Conservation (phyloP, 2,329 filamentous ascomycete genomes). For the Zasmidium citrigriseum region DNA sequence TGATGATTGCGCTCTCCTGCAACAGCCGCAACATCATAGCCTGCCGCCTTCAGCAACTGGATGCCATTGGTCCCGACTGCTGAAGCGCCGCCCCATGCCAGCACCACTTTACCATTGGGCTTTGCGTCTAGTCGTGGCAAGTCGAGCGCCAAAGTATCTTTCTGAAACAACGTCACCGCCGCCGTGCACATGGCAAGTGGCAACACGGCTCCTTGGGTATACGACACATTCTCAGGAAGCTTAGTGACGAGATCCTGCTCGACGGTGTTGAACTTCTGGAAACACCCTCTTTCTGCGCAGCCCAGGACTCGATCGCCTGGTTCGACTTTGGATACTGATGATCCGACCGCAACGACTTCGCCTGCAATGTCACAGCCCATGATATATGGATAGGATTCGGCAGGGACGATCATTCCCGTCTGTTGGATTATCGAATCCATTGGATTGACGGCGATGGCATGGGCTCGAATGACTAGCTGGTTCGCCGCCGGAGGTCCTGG, state of each 20-base stretch:
- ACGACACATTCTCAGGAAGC: conserved; percentile 23
- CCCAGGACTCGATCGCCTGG: conserved; percentile 13
- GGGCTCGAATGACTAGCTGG: not conserved
- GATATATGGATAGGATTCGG: conserved; percentile 29
- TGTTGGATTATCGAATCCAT: not conserved
- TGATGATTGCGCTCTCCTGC: conserved; percentile 48
- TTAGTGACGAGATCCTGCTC: conserved; percentile 12
- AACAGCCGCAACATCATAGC: conserved; percentile 50
- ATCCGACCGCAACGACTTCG: conserved; percentile 30
- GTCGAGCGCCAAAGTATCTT: conserved; percentile 14
- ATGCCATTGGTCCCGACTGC: conserved; percentile 50
- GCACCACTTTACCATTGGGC: conserved; percentile 35
- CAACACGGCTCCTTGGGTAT: conserved; percentile 22
- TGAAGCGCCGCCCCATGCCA: conserved; percentile 57
- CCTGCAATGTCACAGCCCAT: conserved; percentile 31
- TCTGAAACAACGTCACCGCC: conserved; percentile 19
- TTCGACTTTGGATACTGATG: conserved; percentile 14
- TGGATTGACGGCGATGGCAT: not conserved
- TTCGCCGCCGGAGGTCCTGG: not conserved
- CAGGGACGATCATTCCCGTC: not conserved
- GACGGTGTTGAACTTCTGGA: conserved; percentile 25
- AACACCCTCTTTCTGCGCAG: conserved; percentile 15
- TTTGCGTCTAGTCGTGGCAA: conserved; percentile 15
- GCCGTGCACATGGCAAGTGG: conserved; percentile 26
- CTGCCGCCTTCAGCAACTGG: conserved; percentile 46